Conservation (phyloP, 345 rosid genomes). For the Eucalyptus sideroxylon region DNA sequence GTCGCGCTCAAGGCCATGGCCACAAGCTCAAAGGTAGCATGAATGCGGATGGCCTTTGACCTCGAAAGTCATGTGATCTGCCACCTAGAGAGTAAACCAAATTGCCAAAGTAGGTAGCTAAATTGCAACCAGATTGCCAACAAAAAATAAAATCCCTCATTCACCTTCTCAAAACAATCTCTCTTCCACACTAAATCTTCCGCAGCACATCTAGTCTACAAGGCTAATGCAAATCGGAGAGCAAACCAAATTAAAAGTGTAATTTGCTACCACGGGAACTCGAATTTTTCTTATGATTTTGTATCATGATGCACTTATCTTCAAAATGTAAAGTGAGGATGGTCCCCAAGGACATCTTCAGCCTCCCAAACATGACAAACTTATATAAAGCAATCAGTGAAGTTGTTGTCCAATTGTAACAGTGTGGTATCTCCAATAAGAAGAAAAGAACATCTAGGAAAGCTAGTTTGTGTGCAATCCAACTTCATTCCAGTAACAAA, state of each 20-base stretch:
- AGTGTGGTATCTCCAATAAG: too few species aligned
- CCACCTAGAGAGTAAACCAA: too few species aligned
- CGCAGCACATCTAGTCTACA: too few species aligned
- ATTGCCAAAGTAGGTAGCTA: too few species aligned
- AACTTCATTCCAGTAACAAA: too few species aligned
- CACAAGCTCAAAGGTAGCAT: not conserved
- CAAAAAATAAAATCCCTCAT: not conserved
- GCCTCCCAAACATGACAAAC: not conserved
- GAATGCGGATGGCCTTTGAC: not conserved
- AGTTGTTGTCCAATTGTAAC: not conserved
- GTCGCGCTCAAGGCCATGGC: not conserved
- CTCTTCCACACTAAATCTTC: not conserved
- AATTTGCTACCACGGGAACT: not conserved
- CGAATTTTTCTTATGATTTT: too few species aligned
- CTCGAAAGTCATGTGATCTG: not conserved
- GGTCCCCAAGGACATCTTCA: not conserved
- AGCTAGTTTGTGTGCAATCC: too few species aligned
- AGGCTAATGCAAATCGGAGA: not conserved
- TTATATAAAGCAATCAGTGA: not conserved
- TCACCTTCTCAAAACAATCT: not conserved
- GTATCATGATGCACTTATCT: not conserved
- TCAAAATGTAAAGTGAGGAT: not conserved
- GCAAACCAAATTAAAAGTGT: not conserved
- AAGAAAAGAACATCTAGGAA: too few species aligned
- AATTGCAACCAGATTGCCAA: too few species aligned